Evolutionary conservation across 2,329 filamentous ascomycete species (phyloP).

Genomic region (Aspergillus transmontanensis): DNA sequence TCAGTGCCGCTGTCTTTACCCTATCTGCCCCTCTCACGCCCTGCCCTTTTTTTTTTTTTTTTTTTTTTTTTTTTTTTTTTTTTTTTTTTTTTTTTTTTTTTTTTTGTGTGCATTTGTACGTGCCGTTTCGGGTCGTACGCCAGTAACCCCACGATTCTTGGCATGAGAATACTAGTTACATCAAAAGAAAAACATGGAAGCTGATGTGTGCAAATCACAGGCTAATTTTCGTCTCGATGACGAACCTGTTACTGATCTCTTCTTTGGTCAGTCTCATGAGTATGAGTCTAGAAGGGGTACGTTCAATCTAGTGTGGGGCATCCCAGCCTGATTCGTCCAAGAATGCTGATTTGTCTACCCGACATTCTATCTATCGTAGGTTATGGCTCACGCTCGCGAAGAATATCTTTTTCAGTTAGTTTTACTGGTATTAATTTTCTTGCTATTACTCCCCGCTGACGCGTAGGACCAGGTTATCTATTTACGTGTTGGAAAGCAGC

Average conservation of each 20-base stretch:
- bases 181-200: not conserved
- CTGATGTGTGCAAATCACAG: constrained; percentile 29
- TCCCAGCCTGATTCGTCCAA: constrained; percentile 6
- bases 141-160: constrained; percentile 21
- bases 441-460: constrained; percentile 11
- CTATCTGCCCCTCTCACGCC: not conserved
- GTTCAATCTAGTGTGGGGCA: constrained; percentile 11
- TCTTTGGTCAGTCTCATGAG: constrained; percentile 61
- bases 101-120: not conserved
- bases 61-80: not conserved
- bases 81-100: not conserved
- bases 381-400: constrained; percentile 63
- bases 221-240: constrained; percentile 63
- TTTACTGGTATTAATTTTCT: not conserved
- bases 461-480: constrained; percentile 37
- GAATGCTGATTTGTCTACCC: constrained; percentile 12
- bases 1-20: not conserved
- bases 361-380: constrained; percentile 40
- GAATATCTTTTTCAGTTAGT: constrained; percentile 63
- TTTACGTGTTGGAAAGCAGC: constrained; percentile 49
- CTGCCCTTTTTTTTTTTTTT: not conserved
- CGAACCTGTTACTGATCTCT: constrained; percentile 63
- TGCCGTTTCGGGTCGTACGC: not conserved
- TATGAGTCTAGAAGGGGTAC: constrained; percentile 59
- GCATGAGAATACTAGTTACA: constrained; percentile 8